Base-by-base conservation (phyloP, 345 rosid genomes). In the Psidium friedrichsthalianum region DNA sequence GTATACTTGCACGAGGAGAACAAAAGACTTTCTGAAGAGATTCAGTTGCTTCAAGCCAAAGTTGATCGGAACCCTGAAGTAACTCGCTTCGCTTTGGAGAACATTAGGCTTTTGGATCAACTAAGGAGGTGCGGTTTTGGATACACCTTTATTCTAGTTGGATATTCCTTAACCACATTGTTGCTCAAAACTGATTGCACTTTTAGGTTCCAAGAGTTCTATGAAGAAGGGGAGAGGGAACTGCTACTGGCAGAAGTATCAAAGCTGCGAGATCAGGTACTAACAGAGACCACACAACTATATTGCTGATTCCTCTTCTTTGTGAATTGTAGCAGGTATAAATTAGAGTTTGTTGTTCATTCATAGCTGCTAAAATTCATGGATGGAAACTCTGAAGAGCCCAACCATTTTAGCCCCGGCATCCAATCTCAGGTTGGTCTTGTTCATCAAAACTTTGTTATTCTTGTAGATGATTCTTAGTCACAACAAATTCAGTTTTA, bases 221-320 rank as follows among this genome's bases (percentile, higher is more conserved):
- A 96, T 83, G 96, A 96, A 87, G 99, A 96, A 91, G 99, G 99
- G 78, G 99, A 97, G 91, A 92, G 97, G 86, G 98, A 95, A 83
- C 89, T 96, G 89, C 94, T 96, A 83, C 82, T 88, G 86, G 94
- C 91, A 53, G 99, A 97, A 91, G 87, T 95, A 61, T 90, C 98
- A 64, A 88, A 89, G 83, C 90, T 96, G 86, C 91, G 95, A 83
- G 93, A 92, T 86, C 96, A 96, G 98, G 99, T 97, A 86, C 86
- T 88, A 85, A 6, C 87, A 61, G 85, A 83, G 85, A 42, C 22
- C 54, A 15, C 2, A 44, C 27, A 10, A 36, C 11, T 81, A 44
- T 18, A 56, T 27, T n/a, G 18, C 56, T 53, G 56, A 76, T 55
- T 55, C 6, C 13, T 59, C 21, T 32, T 51, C 16, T 82, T 61